Percentiles rank a stretch among this genome's conserved stretches.
Evolutionary conservation across 495 filamentous ascomycete genomes (phyloP).

Genomic region (Hyphodiscus hymeniophilus): DNA sequence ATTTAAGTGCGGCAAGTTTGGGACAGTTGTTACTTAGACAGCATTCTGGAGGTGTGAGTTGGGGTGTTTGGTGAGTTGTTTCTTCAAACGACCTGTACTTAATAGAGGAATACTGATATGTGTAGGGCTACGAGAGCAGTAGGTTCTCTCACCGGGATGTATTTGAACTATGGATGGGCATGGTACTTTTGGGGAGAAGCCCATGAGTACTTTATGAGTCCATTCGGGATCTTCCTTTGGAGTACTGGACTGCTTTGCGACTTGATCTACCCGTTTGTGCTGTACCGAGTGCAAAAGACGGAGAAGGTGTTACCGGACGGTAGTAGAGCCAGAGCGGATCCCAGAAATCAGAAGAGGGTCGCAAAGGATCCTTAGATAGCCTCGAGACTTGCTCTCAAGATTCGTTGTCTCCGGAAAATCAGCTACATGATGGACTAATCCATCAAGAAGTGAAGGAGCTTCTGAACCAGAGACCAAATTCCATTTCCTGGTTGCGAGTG

Average conservation of each 20-base stretch:
- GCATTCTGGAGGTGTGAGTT: conserved; percentile 34
- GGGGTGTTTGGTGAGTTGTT: conserved; percentile 32
- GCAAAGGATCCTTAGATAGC: not conserved
- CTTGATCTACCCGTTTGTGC: conserved; percentile 29
- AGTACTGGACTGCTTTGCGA: conserved; percentile 28
- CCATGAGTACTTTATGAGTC: conserved; percentile 29
- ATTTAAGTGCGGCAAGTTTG: conserved; percentile 25
- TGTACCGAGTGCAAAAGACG: conserved; percentile 25
- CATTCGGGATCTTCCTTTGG: conserved; percentile 28
- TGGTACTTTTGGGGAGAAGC: conserved; percentile 37
- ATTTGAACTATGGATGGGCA: conserved; percentile 23
- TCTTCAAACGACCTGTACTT: not conserved
- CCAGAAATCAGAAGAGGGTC: not conserved
- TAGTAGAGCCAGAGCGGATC: conserved; percentile 8
- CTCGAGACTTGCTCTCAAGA: no score
- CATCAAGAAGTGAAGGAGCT: no score
- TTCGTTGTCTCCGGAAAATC: no score
- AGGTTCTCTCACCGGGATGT: conserved; percentile 30
- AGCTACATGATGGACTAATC: no score
- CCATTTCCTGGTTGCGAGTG: no score
- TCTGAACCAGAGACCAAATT: no score
- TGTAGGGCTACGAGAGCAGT: conserved; percentile 28
- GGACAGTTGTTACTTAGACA: conserved; percentile 28
- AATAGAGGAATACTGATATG: not conserved
- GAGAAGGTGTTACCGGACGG: conserved; percentile 29